These are phyloP conservation scores for Teratosphaeria zuluensis DNA, from an alignment of 2,329 filamentous ascomycete species.

Conservation along the genomic window DNA sequence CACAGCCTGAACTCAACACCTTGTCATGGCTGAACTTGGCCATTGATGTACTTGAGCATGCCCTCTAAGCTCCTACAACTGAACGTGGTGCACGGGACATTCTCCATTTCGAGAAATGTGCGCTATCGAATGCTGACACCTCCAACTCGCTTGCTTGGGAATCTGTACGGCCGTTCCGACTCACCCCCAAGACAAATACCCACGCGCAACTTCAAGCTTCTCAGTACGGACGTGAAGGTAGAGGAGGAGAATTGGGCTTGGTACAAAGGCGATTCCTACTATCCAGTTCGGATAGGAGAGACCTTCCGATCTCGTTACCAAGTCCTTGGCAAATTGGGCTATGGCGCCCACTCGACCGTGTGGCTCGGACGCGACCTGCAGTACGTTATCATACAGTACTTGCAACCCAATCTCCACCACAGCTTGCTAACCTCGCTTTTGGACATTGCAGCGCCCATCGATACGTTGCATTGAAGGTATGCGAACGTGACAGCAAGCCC, in stretches of 20 bases:
- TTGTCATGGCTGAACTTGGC: neutral
- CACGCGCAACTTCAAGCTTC: neutral
- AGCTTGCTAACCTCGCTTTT: neutral
- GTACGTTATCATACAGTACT: neutral
- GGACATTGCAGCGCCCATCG: neutral
- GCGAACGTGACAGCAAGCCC: neutral
- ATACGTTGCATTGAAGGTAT: neutral
- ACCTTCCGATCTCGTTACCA: constrained; percentile 13
- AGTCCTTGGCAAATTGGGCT: constrained; percentile 3
- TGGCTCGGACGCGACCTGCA: constrained; percentile 4
- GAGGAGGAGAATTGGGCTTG: neutral
- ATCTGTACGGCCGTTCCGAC: neutral
- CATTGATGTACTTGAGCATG: neutral
- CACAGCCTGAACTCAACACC: too few relatives aligned
- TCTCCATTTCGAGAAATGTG: neutral
- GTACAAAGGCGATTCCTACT: constrained; percentile 15
- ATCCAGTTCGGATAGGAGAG: constrained; percentile 27
- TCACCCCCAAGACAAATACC: neutral
- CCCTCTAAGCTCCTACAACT: neutral
- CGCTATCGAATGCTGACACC: neutral
- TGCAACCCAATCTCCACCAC: neutral
- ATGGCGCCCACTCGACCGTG: constrained; percentile 4
- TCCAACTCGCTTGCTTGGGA: neutral
- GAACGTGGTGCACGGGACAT: neutral
- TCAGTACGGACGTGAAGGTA: neutral